A percentile compares a stretch with the other conserved stretches of the same genome.
phyloP scores from a whole-genome alignment of 345 rosid species.

The Hypericum perforatum region DNA sequence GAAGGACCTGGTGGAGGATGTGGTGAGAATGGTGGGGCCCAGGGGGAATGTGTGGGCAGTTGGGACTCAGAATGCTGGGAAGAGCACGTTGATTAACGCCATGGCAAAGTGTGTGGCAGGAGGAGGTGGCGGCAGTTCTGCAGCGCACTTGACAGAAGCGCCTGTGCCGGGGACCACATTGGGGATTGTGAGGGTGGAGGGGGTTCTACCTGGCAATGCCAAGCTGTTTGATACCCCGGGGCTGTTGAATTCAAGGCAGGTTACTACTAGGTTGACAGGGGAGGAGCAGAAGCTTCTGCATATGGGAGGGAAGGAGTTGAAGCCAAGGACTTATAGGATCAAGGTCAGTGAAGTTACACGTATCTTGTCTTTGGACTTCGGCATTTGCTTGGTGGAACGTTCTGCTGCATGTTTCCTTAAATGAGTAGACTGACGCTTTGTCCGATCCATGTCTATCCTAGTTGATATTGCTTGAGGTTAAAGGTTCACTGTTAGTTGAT shows the following conservation, averaged over 20 bases:
- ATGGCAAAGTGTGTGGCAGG: conserved; percentile 46
- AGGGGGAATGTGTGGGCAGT: conserved; percentile 89
- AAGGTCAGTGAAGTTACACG: conserved; percentile 40
- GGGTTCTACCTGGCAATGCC: conserved; percentile 68
- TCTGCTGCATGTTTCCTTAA: too few species aligned
- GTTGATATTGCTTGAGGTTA: too few species aligned
- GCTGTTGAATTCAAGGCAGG: conserved; percentile 69
- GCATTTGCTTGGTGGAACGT: too few species aligned
- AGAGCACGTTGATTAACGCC: conserved; percentile 81
- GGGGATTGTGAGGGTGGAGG: conserved; percentile 76
- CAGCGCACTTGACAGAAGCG: conserved; percentile 72
- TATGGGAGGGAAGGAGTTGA: conserved; percentile 55
- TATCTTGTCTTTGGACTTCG: too few species aligned
- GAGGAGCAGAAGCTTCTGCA: conserved; percentile 89
- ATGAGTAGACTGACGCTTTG: too few species aligned
- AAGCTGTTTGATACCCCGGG: conserved; percentile 91
- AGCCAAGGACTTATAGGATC: conserved; percentile 86
- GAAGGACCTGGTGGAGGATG: conserved; percentile 69
- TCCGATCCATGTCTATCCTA: too few species aligned
- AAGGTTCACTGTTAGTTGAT: too few species aligned
- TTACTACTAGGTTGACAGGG: conserved; percentile 70
- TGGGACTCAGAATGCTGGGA: conserved; percentile 86
- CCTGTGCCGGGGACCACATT: conserved; percentile 87
- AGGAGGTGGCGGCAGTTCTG: neutral
- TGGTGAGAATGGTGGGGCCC: conserved; percentile 58